phyloP scores from a whole-genome alignment of 768 basidiomycete species.

The Hericium coralloides region DNA sequence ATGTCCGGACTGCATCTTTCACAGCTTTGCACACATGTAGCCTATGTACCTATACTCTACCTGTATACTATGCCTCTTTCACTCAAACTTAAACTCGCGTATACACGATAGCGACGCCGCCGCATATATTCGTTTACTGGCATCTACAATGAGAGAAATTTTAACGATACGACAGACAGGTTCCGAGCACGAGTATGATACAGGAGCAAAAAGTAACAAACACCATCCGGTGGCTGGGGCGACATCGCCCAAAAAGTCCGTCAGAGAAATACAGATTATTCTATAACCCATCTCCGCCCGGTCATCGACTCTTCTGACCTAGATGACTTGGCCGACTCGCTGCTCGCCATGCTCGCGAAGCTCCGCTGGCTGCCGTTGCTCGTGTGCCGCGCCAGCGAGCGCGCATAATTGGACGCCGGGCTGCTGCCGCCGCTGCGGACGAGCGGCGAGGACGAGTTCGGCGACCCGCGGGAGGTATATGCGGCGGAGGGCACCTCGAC shows the following conservation, averaged over 20 bases:
- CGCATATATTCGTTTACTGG: too few relatives aligned
- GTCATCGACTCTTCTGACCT: conserved; percentile 21
- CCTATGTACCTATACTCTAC: not conserved
- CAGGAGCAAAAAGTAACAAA: conserved; percentile 1
- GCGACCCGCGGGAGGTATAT: not conserved
- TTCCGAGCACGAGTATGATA: not conserved
- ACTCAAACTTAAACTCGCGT: not conserved
- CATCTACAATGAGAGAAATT: not conserved
- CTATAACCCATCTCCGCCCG: conserved; percentile 38
- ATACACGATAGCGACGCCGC: not conserved
- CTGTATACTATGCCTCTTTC: not conserved
- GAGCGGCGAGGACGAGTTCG: not conserved
- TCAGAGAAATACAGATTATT: conserved; percentile 25
- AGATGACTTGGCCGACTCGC: not conserved
- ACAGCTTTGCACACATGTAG: not conserved
- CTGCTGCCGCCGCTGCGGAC: not conserved
- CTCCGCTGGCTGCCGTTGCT: conserved; percentile 33
- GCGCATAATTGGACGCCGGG: not conserved
- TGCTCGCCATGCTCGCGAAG: conserved; percentile 23
- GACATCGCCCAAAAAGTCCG: not conserved
- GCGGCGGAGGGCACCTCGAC: conserved; percentile 2
- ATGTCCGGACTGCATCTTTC: not conserved
- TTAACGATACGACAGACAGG: conserved; percentile 1
- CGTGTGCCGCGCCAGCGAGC: conserved; percentile 23
- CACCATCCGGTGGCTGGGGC: conserved; percentile 7